These are phyloP conservation scores for Bacterosira constricta DNA, from an alignment of 108 stramenopile genomes.

Conservation along the genomic window DNA sequence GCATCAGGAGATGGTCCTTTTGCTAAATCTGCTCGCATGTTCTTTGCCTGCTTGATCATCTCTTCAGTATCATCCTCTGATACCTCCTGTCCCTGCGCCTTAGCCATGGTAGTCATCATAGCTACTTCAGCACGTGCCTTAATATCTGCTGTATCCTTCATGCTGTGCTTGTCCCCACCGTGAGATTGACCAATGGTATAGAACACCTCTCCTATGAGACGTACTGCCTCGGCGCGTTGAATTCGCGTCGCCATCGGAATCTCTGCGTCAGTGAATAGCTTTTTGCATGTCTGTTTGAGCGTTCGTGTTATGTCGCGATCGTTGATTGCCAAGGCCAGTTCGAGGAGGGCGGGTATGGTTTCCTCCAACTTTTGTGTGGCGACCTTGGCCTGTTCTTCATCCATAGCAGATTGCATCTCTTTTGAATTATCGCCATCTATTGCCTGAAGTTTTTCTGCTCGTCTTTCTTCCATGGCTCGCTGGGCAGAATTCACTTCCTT, in stretches of 20 bases:
- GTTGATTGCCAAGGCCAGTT: slow-evolving; percentile 84
- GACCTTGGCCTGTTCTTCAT: slow-evolving; percentile 66
- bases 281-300: slow-evolving; percentile 70
- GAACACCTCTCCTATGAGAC: slow-evolving; percentile 75
- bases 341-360: slow-evolving; percentile 74
- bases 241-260: slow-evolving; percentile 61
- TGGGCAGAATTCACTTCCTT: slow-evolving; percentile 75
- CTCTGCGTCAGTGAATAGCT: slow-evolving; percentile 78
- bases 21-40: slow-evolving; percentile 38
- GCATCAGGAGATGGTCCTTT: background rate
- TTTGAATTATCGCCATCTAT: slow-evolving; percentile 9
- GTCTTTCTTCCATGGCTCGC: slow-evolving; percentile 49
- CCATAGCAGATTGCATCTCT: slow-evolving; percentile 28
- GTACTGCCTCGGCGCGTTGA: slow-evolving; percentile 74
- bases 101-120: slow-evolving; percentile 88
- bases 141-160: slow-evolving; percentile 68
- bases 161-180: slow-evolving; percentile 42
- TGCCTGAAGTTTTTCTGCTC: slow-evolving; percentile 7
- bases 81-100: slow-evolving; percentile 91
- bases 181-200: slow-evolving; percentile 62
- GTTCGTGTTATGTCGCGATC: slow-evolving; percentile 81
- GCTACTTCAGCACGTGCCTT: slow-evolving; percentile 86
- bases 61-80: slow-evolving; percentile 80
- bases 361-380: slow-evolving; percentile 67
- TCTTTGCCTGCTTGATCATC: slow-evolving; percentile 75